Conservation (phyloP, 1,284 basidiomycete genomes). For the Melampsora abietis-canadensis region DNA sequence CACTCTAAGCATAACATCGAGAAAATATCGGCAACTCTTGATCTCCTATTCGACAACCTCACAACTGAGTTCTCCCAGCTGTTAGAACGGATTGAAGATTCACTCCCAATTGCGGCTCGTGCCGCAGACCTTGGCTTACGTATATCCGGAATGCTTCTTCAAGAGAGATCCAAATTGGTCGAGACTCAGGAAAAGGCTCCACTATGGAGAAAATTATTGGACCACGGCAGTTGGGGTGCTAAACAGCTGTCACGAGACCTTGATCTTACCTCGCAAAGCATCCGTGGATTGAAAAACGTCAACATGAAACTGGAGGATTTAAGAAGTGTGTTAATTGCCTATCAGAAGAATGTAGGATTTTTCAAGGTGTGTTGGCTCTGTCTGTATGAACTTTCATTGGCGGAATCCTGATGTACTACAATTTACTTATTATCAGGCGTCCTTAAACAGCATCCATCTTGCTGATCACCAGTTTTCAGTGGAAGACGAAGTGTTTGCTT, state of each 20-base stretch:
- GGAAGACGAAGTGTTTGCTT: too few relatives aligned
- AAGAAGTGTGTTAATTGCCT: constrained; percentile 44
- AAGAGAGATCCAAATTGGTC: constrained; percentile 39
- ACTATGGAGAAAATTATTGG: constrained; percentile 41
- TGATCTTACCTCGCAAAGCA: constrained; percentile 45
- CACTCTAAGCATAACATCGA: constrained; percentile 17
- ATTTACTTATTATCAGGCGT: too few relatives aligned
- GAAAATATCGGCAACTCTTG: constrained; percentile 45
- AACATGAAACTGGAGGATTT: constrained; percentile 45
- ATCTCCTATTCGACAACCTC: constrained; percentile 47
- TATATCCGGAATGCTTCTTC: constrained; percentile 42
- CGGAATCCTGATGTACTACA: too few relatives aligned
- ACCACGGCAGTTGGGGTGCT: constrained; percentile 44
- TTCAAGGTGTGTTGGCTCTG: constrained; percentile 26
- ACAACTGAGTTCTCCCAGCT: constrained; percentile 43
- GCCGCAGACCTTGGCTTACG: constrained; percentile 45
- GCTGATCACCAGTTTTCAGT: too few relatives aligned
- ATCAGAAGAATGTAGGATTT: constrained; percentile 44
- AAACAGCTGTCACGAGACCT: constrained; percentile 47
- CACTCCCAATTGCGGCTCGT: constrained; percentile 45
- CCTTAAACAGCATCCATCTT: too few relatives aligned
- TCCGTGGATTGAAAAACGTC: constrained; percentile 43
- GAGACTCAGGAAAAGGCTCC: constrained; percentile 32
- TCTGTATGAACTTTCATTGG: too few relatives aligned
- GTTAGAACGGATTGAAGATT: constrained; percentile 46